Conservation (phyloP, 2,329 filamentous ascomycete species). For the Cladosporium sp. region DNA sequence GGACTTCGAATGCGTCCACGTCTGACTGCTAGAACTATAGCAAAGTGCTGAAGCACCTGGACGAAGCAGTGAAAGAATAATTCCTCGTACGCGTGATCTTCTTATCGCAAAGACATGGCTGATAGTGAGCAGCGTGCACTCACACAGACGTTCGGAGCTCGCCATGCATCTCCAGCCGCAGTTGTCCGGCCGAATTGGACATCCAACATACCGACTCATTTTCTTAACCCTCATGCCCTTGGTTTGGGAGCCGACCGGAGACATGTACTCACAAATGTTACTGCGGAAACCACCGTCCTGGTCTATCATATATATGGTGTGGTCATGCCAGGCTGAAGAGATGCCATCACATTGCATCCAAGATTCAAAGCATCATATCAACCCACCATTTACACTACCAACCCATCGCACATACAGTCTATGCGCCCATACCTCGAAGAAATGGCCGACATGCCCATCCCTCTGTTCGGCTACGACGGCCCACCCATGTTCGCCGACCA, state of each 20-base stretch:
- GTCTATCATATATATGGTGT: neutral
- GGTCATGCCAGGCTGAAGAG: neutral
- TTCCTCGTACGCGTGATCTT: neutral
- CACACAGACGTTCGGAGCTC: neutral
- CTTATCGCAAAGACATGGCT: neutral
- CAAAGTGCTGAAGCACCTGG: neutral
- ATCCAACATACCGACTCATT: neutral
- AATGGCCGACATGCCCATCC: constrained; percentile 19
- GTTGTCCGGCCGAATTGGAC: neutral
- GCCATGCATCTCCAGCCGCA: neutral
- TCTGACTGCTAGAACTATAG: neutral
- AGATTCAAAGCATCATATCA: neutral
- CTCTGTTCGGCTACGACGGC: constrained; percentile 22
- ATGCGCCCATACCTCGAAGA: constrained; percentile 19
- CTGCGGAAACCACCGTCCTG: neutral
- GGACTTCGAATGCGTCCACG: neutral
- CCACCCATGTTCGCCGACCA: constrained; percentile 21
- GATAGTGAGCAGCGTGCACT: neutral
- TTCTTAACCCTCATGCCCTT: neutral
- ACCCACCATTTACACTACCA: neutral
- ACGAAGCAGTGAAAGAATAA: neutral
- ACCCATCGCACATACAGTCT: neutral
- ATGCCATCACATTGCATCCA: neutral
- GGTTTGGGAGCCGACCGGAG: neutral
- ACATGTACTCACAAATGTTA: neutral